Percentiles rank a stretch among this genome's conserved stretches.
Evolutionary conservation across 2,329 filamentous ascomycete genomes (phyloP).

Genomic region (Fusarium euwallaceae): DNA sequence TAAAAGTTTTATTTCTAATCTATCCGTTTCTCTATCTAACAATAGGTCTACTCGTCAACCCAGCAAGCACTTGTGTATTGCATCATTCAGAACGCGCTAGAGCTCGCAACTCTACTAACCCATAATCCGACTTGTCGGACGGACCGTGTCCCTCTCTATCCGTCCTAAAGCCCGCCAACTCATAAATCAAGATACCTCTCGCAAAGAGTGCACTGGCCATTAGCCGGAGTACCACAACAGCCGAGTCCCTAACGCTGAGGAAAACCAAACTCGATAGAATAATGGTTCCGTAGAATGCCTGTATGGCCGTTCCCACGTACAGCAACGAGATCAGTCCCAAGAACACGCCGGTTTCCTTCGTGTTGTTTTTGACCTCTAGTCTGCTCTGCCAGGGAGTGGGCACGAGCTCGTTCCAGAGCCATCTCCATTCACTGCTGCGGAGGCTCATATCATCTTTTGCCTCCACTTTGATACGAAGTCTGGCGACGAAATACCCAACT

Average conservation of each 20-base stretch:
- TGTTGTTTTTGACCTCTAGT: neutral
- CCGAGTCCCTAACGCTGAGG: constrained; percentile 30
- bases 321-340: constrained; percentile 12
- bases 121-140: neutral
- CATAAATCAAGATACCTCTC: constrained; percentile 19
- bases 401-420: constrained; percentile 8
- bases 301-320: constrained; percentile 27
- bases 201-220: constrained; percentile 28
- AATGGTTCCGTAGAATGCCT: constrained; percentile 27
- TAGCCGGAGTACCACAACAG: constrained; percentile 23
- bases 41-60: neutral
- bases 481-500: neutral
- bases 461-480: constrained; percentile 3
- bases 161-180: constrained; percentile 20
- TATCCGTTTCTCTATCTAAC: neutral
- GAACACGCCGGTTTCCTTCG: constrained; percentile 13
- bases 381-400: constrained; percentile 15
- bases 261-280: constrained; percentile 35
- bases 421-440: neutral
- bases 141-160: neutral
- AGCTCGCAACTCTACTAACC: neutral
- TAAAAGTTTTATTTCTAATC: neutral
- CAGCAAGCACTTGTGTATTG: neutral
- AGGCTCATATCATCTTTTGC: neutral
- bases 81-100: neutral